Evolutionary conservation across 2,329 filamentous ascomycete species (phyloP).

Genomic region (Trichoderma hamatum): DNA sequence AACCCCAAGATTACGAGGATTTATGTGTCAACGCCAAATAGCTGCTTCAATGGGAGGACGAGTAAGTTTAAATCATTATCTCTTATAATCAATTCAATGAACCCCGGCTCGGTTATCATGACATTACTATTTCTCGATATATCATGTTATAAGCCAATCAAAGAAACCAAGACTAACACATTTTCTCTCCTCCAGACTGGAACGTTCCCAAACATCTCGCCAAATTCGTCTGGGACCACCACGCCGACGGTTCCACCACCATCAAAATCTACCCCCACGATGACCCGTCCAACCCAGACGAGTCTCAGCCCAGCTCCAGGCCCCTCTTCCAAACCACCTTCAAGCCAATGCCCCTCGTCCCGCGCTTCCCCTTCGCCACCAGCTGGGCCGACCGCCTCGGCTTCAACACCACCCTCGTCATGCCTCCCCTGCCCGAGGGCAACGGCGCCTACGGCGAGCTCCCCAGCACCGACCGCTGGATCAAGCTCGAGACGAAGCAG

Average conservation of each 20-base stretch:
- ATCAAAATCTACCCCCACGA: conserved; percentile 53
- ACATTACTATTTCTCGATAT: neutral
- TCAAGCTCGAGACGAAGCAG: conserved; percentile 41
- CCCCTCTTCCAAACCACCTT: conserved; percentile 54
- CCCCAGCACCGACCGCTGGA: conserved; percentile 52
- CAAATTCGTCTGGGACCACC: conserved; percentile 50
- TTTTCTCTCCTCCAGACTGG: conserved; percentile 47
- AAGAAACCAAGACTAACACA: neutral
- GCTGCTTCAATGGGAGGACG: conserved; percentile 55
- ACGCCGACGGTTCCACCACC: conserved; percentile 41
- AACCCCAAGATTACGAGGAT: conserved; percentile 54
- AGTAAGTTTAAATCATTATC: conserved; percentile 41
- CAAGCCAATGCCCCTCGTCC: conserved; percentile 46
- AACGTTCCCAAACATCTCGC: conserved; percentile 60
- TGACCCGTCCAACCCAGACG: conserved; percentile 34
- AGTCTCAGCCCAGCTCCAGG: conserved; percentile 38
- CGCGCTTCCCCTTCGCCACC: conserved; percentile 49
- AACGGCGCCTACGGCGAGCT: conserved; percentile 46
- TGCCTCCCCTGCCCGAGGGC: conserved; percentile 52
- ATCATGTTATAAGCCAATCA: neutral
- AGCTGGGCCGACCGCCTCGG: conserved; percentile 45
- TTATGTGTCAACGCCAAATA: conserved; percentile 57
- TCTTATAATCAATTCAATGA: neutral
- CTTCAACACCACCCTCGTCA: conserved; percentile 48
- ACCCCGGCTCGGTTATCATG: neutral